A percentile compares a stretch with the other conserved stretches of the same genome.
Conservation (phyloP, 2,329 filamentous ascomycete genomes). For the Fusarium sp. region DNA sequence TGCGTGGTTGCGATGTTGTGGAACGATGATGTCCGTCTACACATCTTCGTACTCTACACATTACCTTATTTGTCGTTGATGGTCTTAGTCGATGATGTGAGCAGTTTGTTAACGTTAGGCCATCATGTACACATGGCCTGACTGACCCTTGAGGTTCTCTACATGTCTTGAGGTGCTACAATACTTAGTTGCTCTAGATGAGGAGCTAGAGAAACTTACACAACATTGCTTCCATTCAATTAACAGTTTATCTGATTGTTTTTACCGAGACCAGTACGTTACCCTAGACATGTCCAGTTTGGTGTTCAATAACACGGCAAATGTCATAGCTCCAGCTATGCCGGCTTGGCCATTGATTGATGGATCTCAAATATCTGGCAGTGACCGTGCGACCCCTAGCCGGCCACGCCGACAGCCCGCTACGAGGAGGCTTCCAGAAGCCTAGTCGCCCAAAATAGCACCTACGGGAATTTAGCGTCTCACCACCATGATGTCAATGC, state of each 20-base stretch:
- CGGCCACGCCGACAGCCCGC: constrained; percentile 21
- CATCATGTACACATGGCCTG: not conserved
- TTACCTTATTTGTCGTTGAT: not conserved
- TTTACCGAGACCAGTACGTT: not conserved
- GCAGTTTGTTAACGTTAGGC: not conserved
- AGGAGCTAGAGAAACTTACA: not conserved
- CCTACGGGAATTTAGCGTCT: constrained; percentile 16
- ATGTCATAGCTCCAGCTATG: no score
- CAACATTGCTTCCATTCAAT: not conserved
- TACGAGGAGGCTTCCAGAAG: constrained; percentile 21
- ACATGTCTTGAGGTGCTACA: not conserved
- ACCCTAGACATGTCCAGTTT: not conserved
- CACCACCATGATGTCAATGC: constrained; percentile 44
- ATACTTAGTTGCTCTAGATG: no score
- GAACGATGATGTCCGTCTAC: not conserved
- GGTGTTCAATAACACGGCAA: not conserved
- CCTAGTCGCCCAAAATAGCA: constrained; percentile 37
- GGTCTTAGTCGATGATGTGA: not conserved
- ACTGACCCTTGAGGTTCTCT: not conserved
- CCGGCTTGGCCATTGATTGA: no score
- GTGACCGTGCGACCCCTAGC: constrained; percentile 24
- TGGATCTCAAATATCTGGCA: no score
- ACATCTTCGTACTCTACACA: not conserved
- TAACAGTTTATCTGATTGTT: not conserved
- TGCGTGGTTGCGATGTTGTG: no score